Conservation (phyloP, 2,329 filamentous ascomycete genomes). For the Botrytis elliptica region DNA sequence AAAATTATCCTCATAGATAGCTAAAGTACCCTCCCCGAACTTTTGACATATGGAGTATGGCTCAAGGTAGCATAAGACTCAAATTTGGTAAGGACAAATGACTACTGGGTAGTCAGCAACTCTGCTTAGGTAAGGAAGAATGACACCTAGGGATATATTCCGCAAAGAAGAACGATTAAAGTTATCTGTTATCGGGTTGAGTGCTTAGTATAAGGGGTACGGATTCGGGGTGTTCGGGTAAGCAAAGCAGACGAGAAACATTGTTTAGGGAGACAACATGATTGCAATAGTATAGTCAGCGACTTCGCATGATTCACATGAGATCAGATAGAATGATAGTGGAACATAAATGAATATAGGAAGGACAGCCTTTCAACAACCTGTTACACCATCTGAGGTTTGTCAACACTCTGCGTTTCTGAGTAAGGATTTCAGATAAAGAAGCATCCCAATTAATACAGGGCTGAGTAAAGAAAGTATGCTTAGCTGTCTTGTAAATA, state of each 20-base stretch:
- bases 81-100: neutral
- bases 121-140: neutral
- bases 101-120: neutral
- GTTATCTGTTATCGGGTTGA: neutral
- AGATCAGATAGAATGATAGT: neutral
- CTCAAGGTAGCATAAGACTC: neutral
- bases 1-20: neutral
- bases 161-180: neutral
- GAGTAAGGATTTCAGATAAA: neutral
- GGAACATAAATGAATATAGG: neutral
- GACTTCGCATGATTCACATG: neutral
- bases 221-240: neutral
- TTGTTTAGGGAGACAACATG: neutral
- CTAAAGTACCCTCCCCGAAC: neutral
- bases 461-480: constrained; percentile 6
- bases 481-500: neutral
- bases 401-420: neutral
- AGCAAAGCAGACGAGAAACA: neutral
- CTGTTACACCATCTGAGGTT: neutral
- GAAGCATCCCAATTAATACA: neutral
- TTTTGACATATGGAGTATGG: neutral
- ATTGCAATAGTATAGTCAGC: neutral
- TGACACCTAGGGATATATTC: neutral
- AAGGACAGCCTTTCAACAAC: neutral
- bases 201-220: neutral